Percentiles rank a stretch among this genome's conserved stretches.
Evolutionary conservation across 441 rosid species (phyloP).

Genomic region (Gossypium davidsonii): DNA sequence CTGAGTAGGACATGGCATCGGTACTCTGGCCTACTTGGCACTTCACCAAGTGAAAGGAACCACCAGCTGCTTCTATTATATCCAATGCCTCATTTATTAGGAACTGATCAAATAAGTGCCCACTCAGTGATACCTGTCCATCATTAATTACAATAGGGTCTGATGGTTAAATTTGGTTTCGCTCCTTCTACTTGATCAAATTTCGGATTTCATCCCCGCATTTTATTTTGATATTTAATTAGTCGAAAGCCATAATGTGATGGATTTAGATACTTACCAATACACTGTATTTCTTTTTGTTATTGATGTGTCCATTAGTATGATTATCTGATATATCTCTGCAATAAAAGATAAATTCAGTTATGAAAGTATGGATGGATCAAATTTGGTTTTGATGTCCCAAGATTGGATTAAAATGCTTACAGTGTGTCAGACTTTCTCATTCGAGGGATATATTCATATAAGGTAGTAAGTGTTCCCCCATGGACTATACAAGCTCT

Average conservation of each 20-base stretch:
- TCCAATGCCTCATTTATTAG: constrained; percentile 94
- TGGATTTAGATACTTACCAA: constrained; percentile 42
- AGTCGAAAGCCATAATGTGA: too few relatives aligned
- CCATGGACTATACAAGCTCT: constrained; percentile 83
- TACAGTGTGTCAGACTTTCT: constrained; percentile 75
- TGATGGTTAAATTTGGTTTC: too few relatives aligned
- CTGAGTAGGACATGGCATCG: constrained; percentile 66
- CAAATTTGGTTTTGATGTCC: background rate
- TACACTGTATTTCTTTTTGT: constrained; percentile 58
- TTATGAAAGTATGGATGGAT: background rate
- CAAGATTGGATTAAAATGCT: constrained; percentile 27
- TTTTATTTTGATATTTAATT: too few relatives aligned
- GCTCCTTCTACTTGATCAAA: too few relatives aligned
- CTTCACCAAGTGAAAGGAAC: constrained; percentile 79
- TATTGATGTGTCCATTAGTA: constrained; percentile 29
- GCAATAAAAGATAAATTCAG: constrained; percentile 16
- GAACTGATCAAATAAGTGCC: constrained; percentile 86
- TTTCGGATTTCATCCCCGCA: too few relatives aligned
- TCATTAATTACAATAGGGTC: constrained; percentile 15
- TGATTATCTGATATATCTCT: constrained; percentile 43
- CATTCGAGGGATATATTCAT: constrained; percentile 86
- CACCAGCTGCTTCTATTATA: constrained; percentile 81
- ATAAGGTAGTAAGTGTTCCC: constrained; percentile 64
- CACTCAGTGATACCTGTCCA: constrained; percentile 81
- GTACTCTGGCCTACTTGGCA: constrained; percentile 86